These are phyloP conservation scores for Ophiostoma quercus DNA, from an alignment of 2,329 filamentous ascomycete genomes.

Conservation along the genomic window DNA sequence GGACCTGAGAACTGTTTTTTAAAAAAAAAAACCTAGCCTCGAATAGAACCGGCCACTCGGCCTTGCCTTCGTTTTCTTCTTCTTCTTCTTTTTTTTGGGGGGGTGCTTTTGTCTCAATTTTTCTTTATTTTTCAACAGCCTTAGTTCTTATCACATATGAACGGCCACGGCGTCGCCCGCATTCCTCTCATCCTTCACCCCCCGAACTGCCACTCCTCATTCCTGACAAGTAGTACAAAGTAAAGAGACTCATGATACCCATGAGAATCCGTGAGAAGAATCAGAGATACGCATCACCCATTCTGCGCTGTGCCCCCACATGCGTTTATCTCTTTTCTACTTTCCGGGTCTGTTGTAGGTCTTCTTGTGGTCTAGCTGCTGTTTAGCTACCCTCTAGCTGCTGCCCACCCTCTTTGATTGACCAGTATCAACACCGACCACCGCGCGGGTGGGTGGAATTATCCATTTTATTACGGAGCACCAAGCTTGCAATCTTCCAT, in stretches of 20 bases:
- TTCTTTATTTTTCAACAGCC: neutral
- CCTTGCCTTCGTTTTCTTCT: neutral
- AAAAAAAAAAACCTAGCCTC: neutral
- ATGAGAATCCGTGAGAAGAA: neutral
- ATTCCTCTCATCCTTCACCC: neutral
- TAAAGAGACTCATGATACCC: neutral
- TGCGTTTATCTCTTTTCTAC: constrained; percentile 5
- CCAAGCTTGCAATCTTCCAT: constrained; percentile 17
- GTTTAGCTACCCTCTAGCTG: neutral
- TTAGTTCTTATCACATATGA: neutral
- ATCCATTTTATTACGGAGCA: constrained; percentile 5
- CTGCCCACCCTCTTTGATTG: neutral
- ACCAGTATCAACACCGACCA: neutral
- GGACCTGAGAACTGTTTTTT: too few relatives aligned
- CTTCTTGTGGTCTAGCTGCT: neutral
- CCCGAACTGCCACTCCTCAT: neutral
- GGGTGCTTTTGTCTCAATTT: neutral
- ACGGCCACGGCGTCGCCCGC: neutral
- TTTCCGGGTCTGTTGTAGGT: neutral
- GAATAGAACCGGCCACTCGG: neutral
- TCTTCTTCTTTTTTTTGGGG: neutral
- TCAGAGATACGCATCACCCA: neutral
- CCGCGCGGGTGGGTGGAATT: constrained; percentile 7
- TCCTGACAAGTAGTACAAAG: neutral
- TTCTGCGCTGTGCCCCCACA: constrained; percentile 6